Percentiles rank a stretch among this genome's conserved stretches.
Evolutionary conservation across 2,329 filamentous ascomycete genomes (phyloP).

Genomic region (Aureobasidium lini): DNA sequence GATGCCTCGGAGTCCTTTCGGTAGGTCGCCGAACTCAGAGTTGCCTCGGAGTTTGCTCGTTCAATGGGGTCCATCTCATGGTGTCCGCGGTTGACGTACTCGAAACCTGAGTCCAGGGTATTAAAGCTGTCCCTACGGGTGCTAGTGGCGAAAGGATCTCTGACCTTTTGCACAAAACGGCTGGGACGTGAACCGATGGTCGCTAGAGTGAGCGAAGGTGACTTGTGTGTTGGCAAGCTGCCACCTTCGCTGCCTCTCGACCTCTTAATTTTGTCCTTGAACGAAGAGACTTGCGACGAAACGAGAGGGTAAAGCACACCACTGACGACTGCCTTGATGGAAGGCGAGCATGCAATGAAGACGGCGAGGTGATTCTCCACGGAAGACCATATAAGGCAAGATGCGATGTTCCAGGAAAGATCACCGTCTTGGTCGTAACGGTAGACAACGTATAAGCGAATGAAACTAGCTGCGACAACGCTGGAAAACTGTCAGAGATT

Average conservation of each 20-base stretch:
- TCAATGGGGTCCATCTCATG: conserved; percentile 5
- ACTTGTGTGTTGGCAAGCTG: conserved; percentile 10
- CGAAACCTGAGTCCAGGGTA: conserved; percentile 12
- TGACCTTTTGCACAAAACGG: conserved; percentile 9
- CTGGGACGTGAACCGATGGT: conserved; percentile 10
- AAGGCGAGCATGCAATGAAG: conserved; percentile 29
- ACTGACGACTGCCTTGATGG: conserved; percentile 22
- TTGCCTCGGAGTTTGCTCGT: conserved; percentile 7
- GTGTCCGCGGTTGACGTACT: conserved; percentile 8
- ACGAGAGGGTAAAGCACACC: conserved; percentile 12
- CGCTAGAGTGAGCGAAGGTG: conserved; percentile 4
- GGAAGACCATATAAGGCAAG: conserved; percentile 28
- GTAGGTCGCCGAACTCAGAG: not conserved
- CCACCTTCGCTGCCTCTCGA: conserved; percentile 1
- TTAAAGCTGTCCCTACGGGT: conserved; percentile 12
- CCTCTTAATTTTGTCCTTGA: conserved; percentile 12
- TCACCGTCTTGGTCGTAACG: conserved; percentile 19
- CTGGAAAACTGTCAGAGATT: conserved; percentile 14
- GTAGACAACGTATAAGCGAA: conserved; percentile 24
- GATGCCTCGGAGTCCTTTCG: conserved; percentile 9
- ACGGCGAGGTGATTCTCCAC: conserved; percentile 32
- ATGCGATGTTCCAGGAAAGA: conserved; percentile 21
- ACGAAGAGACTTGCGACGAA: not conserved
- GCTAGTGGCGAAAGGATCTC: conserved; percentile 7
- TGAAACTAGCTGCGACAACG: conserved; percentile 25